phyloP scores from a whole-genome alignment of 2,329 filamentous ascomycete species.

The Aspergillus versicolor region DNA sequence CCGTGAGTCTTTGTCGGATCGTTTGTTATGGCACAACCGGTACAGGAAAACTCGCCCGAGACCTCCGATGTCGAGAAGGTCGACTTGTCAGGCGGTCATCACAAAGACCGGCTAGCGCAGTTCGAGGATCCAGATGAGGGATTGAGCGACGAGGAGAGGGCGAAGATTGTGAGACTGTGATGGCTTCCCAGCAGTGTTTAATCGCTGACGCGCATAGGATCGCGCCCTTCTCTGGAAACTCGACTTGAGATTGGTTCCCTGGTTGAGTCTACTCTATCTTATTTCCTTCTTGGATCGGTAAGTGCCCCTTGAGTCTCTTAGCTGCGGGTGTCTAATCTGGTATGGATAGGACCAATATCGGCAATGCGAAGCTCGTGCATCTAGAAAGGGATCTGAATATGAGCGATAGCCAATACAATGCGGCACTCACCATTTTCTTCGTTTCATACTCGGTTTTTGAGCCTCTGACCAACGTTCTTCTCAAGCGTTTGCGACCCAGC shows the following conservation, averaged over 20 bases:
- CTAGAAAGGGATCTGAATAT: slow-evolving; percentile 61
- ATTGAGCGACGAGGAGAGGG: slow-evolving; percentile 62
- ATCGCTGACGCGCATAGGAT: slow-evolving; percentile 32
- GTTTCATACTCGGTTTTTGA: slow-evolving; percentile 80
- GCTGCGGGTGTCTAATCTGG: neutral
- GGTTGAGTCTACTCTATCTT: slow-evolving; percentile 48
- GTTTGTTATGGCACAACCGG: slow-evolving; percentile 15
- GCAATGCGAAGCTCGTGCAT: slow-evolving; percentile 65
- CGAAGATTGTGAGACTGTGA: slow-evolving; percentile 54
- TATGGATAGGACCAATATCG: slow-evolving; percentile 64
- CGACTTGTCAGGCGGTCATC: neutral
- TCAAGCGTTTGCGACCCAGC: slow-evolving; percentile 73
- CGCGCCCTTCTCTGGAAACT: slow-evolving; percentile 46
- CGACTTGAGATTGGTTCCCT: slow-evolving; percentile 46
- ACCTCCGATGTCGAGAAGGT: slow-evolving; percentile 23
- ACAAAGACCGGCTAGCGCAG: slow-evolving; percentile 16
- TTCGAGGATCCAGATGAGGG: slow-evolving; percentile 62
- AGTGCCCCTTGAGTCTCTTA: neutral
- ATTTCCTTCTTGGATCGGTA: slow-evolving; percentile 42
- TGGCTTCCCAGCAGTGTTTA: neutral
- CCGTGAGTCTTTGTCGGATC: neutral
- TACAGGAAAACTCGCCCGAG: slow-evolving; percentile 11
- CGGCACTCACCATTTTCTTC: slow-evolving; percentile 79
- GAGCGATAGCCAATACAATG: slow-evolving; percentile 67
- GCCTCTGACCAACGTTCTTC: slow-evolving; percentile 70